Evolutionary conservation across 768 basidiomycete species (phyloP).

Genomic region (Mycena galericulata): DNA sequence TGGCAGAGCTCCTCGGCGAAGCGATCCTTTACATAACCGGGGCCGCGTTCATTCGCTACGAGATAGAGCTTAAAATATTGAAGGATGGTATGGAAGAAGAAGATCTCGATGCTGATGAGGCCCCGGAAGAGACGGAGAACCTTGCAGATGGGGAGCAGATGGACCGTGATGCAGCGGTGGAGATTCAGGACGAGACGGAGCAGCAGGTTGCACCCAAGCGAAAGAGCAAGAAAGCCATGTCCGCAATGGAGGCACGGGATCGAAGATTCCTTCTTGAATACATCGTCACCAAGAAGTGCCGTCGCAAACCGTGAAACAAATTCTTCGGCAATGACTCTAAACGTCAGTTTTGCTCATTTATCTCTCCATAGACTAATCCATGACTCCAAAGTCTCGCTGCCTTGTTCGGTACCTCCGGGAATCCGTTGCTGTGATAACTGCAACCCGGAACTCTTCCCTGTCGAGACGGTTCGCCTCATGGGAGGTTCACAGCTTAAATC

Average conservation of each 20-base stretch:
- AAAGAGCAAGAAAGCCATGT: too few species aligned
- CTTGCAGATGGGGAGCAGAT: slow-evolving; percentile 11
- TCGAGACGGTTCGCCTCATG: neutral
- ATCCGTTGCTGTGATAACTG: slow-evolving; percentile 23
- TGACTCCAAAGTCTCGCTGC: neutral
- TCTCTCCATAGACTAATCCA: neutral
- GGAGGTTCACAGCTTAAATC: neutral
- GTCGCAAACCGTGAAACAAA: too few species aligned
- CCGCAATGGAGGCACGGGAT: too few species aligned
- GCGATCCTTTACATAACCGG: slow-evolving; percentile 8
- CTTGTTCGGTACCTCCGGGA: neutral
- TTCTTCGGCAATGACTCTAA: neutral
- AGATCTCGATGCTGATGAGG: neutral
- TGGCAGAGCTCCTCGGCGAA: slow-evolving; percentile 6
- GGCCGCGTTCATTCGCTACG: slow-evolving; percentile 9
- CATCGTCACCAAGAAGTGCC: too few species aligned
- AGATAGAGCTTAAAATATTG: slow-evolving; percentile 11
- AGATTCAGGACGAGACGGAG: too few species aligned
- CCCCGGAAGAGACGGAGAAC: neutral
- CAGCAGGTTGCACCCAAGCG: too few species aligned
- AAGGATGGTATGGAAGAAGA: neutral
- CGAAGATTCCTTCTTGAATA: too few species aligned
- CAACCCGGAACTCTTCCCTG: slow-evolving; percentile 9
- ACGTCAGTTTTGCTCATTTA: neutral
- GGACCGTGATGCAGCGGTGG: neutral